Conservation (phyloP, 2,329 filamentous ascomycete genomes). For the Claviceps monticola region DNA sequence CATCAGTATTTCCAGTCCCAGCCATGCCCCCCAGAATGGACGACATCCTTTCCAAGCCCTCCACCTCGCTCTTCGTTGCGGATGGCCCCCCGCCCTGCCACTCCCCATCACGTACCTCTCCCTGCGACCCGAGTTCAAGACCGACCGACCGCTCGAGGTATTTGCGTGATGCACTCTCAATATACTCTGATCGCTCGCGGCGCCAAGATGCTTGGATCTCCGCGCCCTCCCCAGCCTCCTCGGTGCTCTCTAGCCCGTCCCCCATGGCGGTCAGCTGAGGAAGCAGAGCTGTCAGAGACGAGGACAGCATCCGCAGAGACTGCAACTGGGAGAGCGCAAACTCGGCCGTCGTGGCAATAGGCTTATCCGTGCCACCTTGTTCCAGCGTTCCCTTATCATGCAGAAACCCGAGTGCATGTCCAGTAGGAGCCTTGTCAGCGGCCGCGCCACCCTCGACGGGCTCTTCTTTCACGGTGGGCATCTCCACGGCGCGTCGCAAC, state of each 20-base stretch:
- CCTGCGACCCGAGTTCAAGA: constrained; percentile 47
- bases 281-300: constrained; percentile 47
- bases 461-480: constrained; percentile 10
- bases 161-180: constrained; percentile 64
- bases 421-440: not conserved
- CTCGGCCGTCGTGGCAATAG: constrained; percentile 55
- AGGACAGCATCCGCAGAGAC: constrained; percentile 53
- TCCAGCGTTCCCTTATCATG: constrained; percentile 36
- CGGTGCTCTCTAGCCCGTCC: not conserved
- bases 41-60: constrained; percentile 39
- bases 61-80: constrained; percentile 38
- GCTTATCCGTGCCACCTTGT: constrained; percentile 35
- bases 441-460: constrained; percentile 3
- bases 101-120: constrained; percentile 51
- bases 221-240: not conserved
- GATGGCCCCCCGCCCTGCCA: constrained; percentile 43
- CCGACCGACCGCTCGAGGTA: constrained; percentile 61
- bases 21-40: constrained; percentile 24
- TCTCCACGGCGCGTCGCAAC: constrained; percentile 35
- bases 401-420: constrained; percentile 39
- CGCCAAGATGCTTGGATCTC: constrained; percentile 35
- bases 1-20: not conserved
- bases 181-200: constrained; percentile 63
- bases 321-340: constrained; percentile 78
- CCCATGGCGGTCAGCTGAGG: constrained; percentile 37